Percentiles rank a stretch among this genome's conserved stretches.
These are phyloP conservation scores for Lepidium didymum DNA, from an alignment of 345 rosid genomes.

Conservation along the genomic window DNA sequence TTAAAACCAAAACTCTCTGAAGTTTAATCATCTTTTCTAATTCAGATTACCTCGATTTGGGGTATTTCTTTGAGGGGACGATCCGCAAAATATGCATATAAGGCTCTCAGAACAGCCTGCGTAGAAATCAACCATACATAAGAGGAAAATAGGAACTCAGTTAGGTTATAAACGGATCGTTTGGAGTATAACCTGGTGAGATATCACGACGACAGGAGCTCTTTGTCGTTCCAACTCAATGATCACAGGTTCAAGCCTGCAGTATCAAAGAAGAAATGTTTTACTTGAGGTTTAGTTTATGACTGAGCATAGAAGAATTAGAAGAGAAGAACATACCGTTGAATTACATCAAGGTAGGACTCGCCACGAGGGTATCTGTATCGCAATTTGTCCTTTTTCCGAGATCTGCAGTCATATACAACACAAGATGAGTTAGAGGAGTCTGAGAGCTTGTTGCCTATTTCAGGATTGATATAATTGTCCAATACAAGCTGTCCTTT, in stretches of 20 bases:
- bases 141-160: background rate
- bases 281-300: conserved; percentile 1
- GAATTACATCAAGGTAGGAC: conserved; percentile 97
- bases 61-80: conserved; percentile 97
- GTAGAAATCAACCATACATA: background rate
- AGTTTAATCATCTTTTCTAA: background rate
- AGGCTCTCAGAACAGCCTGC: conserved; percentile 98
- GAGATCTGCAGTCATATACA: conserved; percentile 43
- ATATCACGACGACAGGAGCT: conserved; percentile 94
- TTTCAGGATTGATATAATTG: background rate
- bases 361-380: conserved; percentile 98
- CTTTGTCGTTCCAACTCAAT: conserved; percentile 97
- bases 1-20: background rate
- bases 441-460: background rate
- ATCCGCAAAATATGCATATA: conserved; percentile 98
- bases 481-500: background rate
- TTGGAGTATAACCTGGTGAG: conserved; percentile 78
- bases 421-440: conserved; percentile 10
- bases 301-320: background rate
- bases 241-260: conserved; percentile 97
- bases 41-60: conserved; percentile 70
- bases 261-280: conserved; percentile 12
- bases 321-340: conserved; percentile 46
- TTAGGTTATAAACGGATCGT: background rate
- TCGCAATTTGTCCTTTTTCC: conserved; percentile 86